Evolutionary conservation across 441 rosid species (phyloP).

Genomic region (Raphanus hybrid): DNA sequence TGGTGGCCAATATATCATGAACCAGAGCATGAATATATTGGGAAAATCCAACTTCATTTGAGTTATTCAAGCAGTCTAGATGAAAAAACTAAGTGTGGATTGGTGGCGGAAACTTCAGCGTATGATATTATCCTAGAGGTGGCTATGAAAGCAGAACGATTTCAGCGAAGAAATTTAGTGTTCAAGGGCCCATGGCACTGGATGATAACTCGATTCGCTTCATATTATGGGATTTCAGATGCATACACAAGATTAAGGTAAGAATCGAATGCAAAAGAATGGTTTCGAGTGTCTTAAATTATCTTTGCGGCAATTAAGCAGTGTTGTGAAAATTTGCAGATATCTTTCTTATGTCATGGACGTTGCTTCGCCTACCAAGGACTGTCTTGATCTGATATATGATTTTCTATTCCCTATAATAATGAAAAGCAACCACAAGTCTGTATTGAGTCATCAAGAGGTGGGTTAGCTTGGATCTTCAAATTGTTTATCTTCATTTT

Average conservation of each 20-base stretch:
- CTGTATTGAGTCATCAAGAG: constrained; percentile 93
- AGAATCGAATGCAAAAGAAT: constrained; percentile 2
- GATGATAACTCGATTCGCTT: constrained; percentile 83
- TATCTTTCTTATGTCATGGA: constrained; percentile 96
- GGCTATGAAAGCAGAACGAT: constrained; percentile 82
- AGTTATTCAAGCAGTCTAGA: constrained; percentile 75
- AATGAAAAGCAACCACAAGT: constrained; percentile 71
- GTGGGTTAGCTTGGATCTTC: constrained; percentile 43
- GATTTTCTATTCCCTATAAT: constrained; percentile 73
- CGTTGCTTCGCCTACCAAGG: constrained; percentile 92
- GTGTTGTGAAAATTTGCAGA: constrained; percentile 50
- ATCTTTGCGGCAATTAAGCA: constrained; percentile 25
- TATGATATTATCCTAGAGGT: constrained; percentile 92
- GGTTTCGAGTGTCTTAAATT: not conserved
- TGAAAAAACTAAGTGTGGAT: constrained; percentile 84
- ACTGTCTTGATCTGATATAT: constrained; percentile 75
- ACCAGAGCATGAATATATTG: constrained; percentile 90
- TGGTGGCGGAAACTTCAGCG: constrained; percentile 95
- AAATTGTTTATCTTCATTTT: constrained; percentile 4
- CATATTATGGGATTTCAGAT: constrained; percentile 91
- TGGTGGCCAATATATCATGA: constrained; percentile 96
- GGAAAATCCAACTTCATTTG: constrained; percentile 75
- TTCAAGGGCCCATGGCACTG: constrained; percentile 94
- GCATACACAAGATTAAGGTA: constrained; percentile 91
- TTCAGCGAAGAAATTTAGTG: constrained; percentile 82